Percentiles rank a stretch among this genome's conserved stretches.
Evolutionary conservation across 805 yeast genomes (phyloP).

Genomic region (Candida berthetii): DNA sequence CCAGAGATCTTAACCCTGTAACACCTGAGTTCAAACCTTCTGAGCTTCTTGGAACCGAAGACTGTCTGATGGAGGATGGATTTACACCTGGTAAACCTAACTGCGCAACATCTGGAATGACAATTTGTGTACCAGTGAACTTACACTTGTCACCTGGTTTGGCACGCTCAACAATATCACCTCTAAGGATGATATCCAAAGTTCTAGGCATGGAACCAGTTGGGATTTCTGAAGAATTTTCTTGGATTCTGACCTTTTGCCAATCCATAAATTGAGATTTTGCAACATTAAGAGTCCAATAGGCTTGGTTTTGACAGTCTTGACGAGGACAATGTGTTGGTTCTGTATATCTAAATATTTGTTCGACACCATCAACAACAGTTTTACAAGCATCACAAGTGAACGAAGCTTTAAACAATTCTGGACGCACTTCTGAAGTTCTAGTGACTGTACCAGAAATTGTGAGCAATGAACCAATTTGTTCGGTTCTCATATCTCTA

Average conservation of each 20-base stretch:
- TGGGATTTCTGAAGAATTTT: slow-evolving; percentile 93
- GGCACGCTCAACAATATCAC: slow-evolving; percentile 92
- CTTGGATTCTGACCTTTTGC: slow-evolving; percentile 95
- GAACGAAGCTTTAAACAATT: slow-evolving; percentile 78
- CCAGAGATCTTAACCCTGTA: slow-evolving; percentile 75
- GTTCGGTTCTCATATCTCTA: slow-evolving; percentile 85
- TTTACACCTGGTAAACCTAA: slow-evolving; percentile 93
- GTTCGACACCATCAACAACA: slow-evolving; percentile 83
- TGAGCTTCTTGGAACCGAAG: slow-evolving; percentile 34
- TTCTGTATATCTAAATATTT: slow-evolving; percentile 87
- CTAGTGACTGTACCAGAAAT: slow-evolving; percentile 95
- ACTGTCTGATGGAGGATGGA: slow-evolving; percentile 73
- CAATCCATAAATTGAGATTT: slow-evolving; percentile 91
- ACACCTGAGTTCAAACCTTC: slow-evolving; percentile 82
- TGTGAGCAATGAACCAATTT: slow-evolving; percentile 76
- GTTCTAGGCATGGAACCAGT: slow-evolving; percentile 99
- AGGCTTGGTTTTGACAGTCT: slow-evolving; percentile 77
- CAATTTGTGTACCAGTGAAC: slow-evolving; percentile 92
- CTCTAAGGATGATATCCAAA: slow-evolving; percentile 84
- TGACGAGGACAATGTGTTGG: slow-evolving; percentile 90
- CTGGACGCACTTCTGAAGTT: slow-evolving; percentile 95
- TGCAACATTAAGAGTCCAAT: slow-evolving; percentile 78
- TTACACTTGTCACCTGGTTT: slow-evolving; percentile 96
- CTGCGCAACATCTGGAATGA: slow-evolving; percentile 90
- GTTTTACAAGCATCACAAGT: slow-evolving; percentile 87